Conservation (phyloP, 2,329 filamentous ascomycete genomes). For the Aspergillus pseudotamarii region DNA sequence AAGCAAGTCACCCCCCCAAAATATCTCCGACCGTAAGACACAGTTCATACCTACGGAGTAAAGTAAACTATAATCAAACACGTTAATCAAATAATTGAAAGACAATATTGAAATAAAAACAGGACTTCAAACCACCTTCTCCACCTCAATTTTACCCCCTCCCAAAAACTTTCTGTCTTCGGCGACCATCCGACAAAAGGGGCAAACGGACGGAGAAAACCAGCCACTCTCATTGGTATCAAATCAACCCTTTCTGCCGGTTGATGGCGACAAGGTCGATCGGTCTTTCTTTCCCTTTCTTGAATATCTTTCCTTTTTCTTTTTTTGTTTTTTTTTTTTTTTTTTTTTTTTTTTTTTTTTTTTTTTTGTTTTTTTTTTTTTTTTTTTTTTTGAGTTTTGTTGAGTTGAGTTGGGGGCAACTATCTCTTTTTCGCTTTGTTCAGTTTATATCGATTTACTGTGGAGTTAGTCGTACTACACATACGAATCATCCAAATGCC, state of each 20-base stretch:
- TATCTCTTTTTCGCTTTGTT: neutral
- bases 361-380: too few species aligned
- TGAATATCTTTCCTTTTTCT: neutral
- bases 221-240: neutral
- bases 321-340: too few species aligned
- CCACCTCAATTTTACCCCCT: neutral
- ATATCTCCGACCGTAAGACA: neutral
- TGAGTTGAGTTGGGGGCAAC: too few species aligned
- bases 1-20: neutral
- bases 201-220: neutral
- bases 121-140: neutral
- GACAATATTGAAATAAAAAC: neutral
- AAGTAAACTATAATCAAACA: neutral
- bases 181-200: constrained; percentile 3
- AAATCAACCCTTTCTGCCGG: neutral
- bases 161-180: neutral
- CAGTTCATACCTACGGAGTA: neutral
- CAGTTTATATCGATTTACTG: neutral
- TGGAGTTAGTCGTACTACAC: neutral
- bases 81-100: neutral
- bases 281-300: neutral
- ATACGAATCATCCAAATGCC: neutral
- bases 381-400: too few species aligned
- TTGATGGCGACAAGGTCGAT: neutral
- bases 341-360: too few species aligned